A percentile compares a stretch with the other conserved stretches of the same genome.
Conservation (phyloP, 352 stramenopile species). For the Phytophthora sp. region DNA sequence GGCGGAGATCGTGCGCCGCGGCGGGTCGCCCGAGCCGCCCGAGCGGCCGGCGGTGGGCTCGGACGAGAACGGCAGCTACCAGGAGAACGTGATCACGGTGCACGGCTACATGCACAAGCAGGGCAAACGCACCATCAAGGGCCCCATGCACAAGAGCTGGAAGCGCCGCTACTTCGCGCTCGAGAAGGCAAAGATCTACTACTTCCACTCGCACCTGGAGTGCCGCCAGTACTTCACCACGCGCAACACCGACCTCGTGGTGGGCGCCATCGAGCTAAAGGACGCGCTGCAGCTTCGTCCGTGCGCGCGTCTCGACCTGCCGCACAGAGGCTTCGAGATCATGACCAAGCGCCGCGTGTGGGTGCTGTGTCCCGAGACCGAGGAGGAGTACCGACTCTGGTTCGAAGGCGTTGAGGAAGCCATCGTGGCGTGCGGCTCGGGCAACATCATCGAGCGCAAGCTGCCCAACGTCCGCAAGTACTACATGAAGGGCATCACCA, state of each 20-base stretch:
- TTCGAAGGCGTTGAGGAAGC: slow-evolving; percentile 80
- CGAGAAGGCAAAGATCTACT: slow-evolving; percentile 90
- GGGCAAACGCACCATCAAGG: slow-evolving; percentile 87
- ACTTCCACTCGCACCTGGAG: slow-evolving; percentile 87
- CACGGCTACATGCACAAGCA: slow-evolving; percentile 92
- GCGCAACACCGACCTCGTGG: slow-evolving; percentile 80
- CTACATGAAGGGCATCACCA: slow-evolving; percentile 86
- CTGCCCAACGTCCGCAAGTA: slow-evolving; percentile 90
- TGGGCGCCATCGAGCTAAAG: slow-evolving; percentile 84
- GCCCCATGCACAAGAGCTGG: slow-evolving; percentile 88
- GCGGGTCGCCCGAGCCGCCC: slow-evolving; percentile 28
- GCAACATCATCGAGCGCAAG: slow-evolving; percentile 88
- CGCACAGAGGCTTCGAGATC: slow-evolving; percentile 81
- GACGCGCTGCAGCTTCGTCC: slow-evolving; percentile 84
- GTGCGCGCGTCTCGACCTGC: slow-evolving; percentile 79
- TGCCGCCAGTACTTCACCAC: slow-evolving; percentile 90
- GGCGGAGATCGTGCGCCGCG: slow-evolving; percentile 64
- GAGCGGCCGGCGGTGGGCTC: slow-evolving; percentile 46
- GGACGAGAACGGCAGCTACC: slow-evolving; percentile 39
- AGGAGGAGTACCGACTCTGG: slow-evolving; percentile 88
- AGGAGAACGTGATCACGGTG: slow-evolving; percentile 89
- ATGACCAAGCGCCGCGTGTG: slow-evolving; percentile 84
- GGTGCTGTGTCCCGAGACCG: slow-evolving; percentile 85
- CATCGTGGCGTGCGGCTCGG: slow-evolving; percentile 74
- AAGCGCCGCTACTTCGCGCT: slow-evolving; percentile 88